These are phyloP conservation scores for Phytophthora cryptogea DNA, from an alignment of 352 stramenopile species.

Conservation along the genomic window DNA sequence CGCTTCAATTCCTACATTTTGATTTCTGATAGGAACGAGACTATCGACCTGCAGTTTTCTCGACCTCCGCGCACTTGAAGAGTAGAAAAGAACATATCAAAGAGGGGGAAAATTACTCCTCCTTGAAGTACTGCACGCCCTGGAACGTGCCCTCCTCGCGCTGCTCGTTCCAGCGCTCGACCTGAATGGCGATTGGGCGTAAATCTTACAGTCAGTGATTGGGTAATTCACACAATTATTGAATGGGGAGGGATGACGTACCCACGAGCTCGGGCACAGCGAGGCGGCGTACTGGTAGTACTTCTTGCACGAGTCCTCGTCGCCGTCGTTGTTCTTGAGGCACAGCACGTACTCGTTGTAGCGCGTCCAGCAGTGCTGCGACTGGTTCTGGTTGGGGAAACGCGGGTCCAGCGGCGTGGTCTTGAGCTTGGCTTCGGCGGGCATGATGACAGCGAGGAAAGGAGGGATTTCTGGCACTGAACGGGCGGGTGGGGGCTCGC, in stretches of 20 bases:
- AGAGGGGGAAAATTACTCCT: conserved; percentile 25
- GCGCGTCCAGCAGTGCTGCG: conserved; percentile 89
- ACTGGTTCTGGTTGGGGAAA: conserved; percentile 90
- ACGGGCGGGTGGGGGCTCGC: conserved; percentile 23
- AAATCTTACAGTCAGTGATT: conserved; percentile 11
- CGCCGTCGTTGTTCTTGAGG: conserved; percentile 94
- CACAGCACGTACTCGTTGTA: conserved; percentile 99
- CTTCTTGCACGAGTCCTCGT: conserved; percentile 92
- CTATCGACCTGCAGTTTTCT: conserved; percentile 4
- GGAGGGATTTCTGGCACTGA: conserved; percentile 33
- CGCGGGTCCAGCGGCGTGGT: conserved; percentile 85
- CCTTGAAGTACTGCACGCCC: conserved; percentile 80
- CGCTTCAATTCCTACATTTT: conserved; percentile 1
- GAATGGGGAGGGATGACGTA: conserved; percentile 31
- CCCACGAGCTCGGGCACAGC: conserved; percentile 80
- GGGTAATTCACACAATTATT: not conserved
- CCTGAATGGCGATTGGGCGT: conserved; percentile 23
- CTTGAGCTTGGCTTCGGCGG: conserved; percentile 64
- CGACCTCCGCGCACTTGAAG: conserved; percentile 8
- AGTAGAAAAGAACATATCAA: conserved; percentile 7
- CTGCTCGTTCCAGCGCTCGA: conserved; percentile 84
- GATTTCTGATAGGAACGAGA: not conserved
- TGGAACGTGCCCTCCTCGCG: conserved; percentile 85
- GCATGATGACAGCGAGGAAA: conserved; percentile 37
- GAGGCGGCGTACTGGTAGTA: conserved; percentile 72